phyloP scores from a whole-genome alignment of 768 basidiomycete species.

The Crassisporium funariophilum region DNA sequence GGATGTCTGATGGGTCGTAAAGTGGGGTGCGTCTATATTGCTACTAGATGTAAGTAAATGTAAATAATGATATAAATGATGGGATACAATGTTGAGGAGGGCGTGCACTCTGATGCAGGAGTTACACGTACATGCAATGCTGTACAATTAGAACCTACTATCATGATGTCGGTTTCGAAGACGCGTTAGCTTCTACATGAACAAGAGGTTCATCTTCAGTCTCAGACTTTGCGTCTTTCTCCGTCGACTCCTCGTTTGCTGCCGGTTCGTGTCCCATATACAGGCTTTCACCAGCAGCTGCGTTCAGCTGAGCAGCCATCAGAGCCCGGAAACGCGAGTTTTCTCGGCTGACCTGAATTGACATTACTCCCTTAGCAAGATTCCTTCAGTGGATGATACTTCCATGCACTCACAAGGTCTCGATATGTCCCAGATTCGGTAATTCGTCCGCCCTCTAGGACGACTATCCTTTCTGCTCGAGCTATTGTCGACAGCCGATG shows the following conservation, averaged over 20 bases:
- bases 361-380: conserved; percentile 1
- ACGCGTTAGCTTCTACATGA: conserved; percentile 1
- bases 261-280: conserved; percentile 8
- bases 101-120: conserved; percentile 7
- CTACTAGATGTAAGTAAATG: conserved; percentile 23
- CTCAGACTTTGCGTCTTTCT: conserved; percentile 11
- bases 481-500: conserved; percentile 91
- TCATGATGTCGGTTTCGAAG: neutral
- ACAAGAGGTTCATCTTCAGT: conserved; percentile 1
- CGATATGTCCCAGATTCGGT: conserved; percentile 83
- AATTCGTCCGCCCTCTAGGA: conserved; percentile 84
- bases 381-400: neutral
- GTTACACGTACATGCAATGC: conserved; percentile 15
- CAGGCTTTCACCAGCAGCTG: conserved; percentile 38
- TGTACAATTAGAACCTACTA: neutral
- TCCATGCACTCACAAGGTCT: conserved; percentile 57
- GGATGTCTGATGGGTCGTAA: too few relatives aligned
- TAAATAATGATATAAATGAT: conserved; percentile 11
- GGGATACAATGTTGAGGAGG: conserved; percentile 13
- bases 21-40: too few relatives aligned
- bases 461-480: conserved; percentile 85
- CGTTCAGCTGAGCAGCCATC: conserved; percentile 87
- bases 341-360: conserved; percentile 50
- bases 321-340: conserved; percentile 83
- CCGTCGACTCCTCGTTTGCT: conserved; percentile 12